A percentile compares a stretch with the other conserved stretches of the same genome.
Evolutionary conservation across 2,329 filamentous ascomycete species (phyloP).

Genomic region (Trichophyton benhamiae): DNA sequence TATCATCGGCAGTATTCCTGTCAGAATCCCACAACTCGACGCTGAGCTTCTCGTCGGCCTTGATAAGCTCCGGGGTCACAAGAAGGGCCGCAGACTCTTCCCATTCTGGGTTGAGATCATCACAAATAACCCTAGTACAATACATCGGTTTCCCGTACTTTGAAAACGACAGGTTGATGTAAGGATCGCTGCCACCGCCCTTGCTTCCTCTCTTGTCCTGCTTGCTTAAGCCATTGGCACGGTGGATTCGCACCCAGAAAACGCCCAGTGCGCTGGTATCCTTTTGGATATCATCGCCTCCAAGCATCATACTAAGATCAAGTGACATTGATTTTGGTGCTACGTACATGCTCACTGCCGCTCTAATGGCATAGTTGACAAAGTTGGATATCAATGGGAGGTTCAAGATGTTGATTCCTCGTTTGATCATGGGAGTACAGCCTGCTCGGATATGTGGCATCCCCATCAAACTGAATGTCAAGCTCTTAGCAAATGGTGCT

Average conservation of each 20-base stretch:
- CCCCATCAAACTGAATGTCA: slow-evolving; percentile 92
- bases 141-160: slow-evolving; percentile 98
- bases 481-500: slow-evolving; percentile 78
- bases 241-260: slow-evolving; percentile 86
- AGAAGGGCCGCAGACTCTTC: slow-evolving; percentile 76
- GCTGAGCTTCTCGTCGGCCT: slow-evolving; percentile 82
- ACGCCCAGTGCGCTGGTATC: slow-evolving; percentile 71
- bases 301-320: slow-evolving; percentile 78
- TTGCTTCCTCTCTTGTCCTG: slow-evolving; percentile 73
- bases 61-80: slow-evolving; percentile 80
- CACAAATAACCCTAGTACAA: slow-evolving; percentile 89
- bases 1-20: slow-evolving; percentile 79
- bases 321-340: slow-evolving; percentile 89
- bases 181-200: slow-evolving; percentile 84
- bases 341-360: slow-evolving; percentile 80
- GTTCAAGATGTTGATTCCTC: slow-evolving; percentile 81
- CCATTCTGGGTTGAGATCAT: slow-evolving; percentile 86
- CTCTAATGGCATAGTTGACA: slow-evolving; percentile 85
- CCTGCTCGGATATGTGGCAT: slow-evolving; percentile 78
- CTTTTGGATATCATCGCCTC: slow-evolving; percentile 85
- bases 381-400: slow-evolving; percentile 90
- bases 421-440: slow-evolving; percentile 84
- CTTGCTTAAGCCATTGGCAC: slow-evolving; percentile 76
- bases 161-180: slow-evolving; percentile 87
- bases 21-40: slow-evolving; percentile 97